phyloP scores from a whole-genome alignment of 2,329 filamentous ascomycete genomes.

The Dactylellina drechsleri region DNA sequence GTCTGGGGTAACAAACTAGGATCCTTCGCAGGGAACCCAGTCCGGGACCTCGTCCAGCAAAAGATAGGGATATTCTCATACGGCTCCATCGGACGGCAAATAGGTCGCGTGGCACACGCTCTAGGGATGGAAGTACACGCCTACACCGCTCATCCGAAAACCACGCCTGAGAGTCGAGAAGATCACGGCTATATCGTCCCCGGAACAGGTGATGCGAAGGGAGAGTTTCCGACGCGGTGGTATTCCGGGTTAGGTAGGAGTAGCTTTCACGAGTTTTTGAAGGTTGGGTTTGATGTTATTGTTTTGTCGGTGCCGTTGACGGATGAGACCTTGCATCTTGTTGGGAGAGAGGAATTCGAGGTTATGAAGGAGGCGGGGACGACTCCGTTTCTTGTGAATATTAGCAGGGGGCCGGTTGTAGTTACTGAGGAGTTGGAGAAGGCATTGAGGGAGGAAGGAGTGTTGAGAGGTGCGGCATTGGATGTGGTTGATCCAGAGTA shows the following conservation, averaged over 20 bases:
- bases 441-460: constrained; percentile 66
- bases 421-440: constrained; percentile 72
- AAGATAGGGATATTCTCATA: constrained; percentile 65
- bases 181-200: constrained; percentile 76
- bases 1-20: constrained; percentile 53
- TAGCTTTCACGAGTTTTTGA: constrained; percentile 60
- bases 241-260: constrained; percentile 64
- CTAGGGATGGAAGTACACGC: constrained; percentile 78
- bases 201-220: constrained; percentile 70
- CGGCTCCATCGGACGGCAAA: constrained; percentile 68
- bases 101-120: constrained; percentile 69
- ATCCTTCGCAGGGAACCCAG: constrained; percentile 15
- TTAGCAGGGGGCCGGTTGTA: constrained; percentile 73
- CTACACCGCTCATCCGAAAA: constrained; percentile 76
- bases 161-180: constrained; percentile 71
- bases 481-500: constrained; percentile 81
- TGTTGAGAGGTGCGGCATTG: constrained; percentile 73
- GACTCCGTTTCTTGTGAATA: constrained; percentile 75
- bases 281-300: constrained; percentile 65
- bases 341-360: constrained; percentile 67
- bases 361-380: constrained; percentile 62
- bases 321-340: constrained; percentile 64
- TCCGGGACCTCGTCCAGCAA: constrained; percentile 52
- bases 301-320: constrained; percentile 68
- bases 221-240: constrained; percentile 66